Evolutionary conservation across 1,284 basidiomycete species (phyloP).

Genomic region (Vanrija pseudolonga): DNA sequence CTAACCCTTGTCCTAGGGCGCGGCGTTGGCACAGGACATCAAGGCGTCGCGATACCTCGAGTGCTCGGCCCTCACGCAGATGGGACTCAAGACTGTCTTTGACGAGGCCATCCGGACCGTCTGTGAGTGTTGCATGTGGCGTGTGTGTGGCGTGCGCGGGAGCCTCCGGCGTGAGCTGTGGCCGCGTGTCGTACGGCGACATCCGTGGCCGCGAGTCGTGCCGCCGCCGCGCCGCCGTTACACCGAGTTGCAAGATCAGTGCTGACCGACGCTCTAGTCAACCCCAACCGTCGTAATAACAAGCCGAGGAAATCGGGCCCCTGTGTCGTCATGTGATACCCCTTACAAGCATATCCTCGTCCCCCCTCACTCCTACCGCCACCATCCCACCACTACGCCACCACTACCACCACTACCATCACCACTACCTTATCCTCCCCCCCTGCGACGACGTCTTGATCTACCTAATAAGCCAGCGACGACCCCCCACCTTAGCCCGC

Average conservation of each 20-base stretch:
- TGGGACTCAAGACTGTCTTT: constrained; percentile 93
- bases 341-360: not conserved
- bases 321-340: constrained; percentile 43
- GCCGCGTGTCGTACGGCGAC: not conserved
- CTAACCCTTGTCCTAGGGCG: constrained; percentile 62
- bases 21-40: constrained; percentile 88
- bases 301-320: constrained; percentile 38
- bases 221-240: not conserved
- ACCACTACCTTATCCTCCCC: not conserved
- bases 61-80: constrained; percentile 80
- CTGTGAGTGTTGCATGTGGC: constrained; percentile 57
- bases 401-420: not conserved
- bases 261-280: constrained; percentile 26
- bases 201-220: too few relatives aligned
- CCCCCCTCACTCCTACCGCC: not conserved
- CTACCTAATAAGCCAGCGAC: not conserved
- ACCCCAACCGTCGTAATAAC: constrained; percentile 41
- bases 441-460: not conserved
- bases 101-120: constrained; percentile 83
- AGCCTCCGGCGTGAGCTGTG: too few relatives aligned
- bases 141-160: not conserved
- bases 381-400: not conserved
- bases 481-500: too few relatives aligned
- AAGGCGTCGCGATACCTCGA: constrained; percentile 47
- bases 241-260: too few relatives aligned